Evolutionary conservation across 2,329 filamentous ascomycete species (phyloP), one percentile per base, ranked within the genome.

Genomic region (Diaporthe citri): DNA sequence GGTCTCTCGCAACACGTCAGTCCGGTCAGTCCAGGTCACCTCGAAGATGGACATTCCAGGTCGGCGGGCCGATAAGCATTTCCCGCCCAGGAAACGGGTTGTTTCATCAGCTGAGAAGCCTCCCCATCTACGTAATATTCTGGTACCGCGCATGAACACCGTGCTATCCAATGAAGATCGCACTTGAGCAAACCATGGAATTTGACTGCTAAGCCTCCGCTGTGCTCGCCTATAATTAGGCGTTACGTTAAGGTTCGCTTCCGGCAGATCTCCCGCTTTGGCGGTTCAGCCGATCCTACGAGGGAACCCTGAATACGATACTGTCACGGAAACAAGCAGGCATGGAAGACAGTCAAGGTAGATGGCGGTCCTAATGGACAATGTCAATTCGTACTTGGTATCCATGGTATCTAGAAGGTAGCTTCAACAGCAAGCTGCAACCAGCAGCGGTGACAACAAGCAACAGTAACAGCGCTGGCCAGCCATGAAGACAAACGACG

Each of bases 371-470:
- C 57, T 46, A 43, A 34, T 39, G 70, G 48, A 62, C 41, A 62
- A 28, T 51, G 55, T 69, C 41, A 57, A 31, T 71, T 60, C 48
- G 56, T 51, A 64, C 55, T 71, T 75, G 74, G 74, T 75, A 75
- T 75, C 74, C 74, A 15, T 75, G 74, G 74, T 75, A 75, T 75
- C 74, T 73, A 57, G 69, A 70, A 57, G 46, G 71, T 28, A 46
- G 39, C 56, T 55, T 39, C 59, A 67, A 75, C 74, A 64, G 48
- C 71, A 64, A 41, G 74, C 71, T 59, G 71, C 64, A 60, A 70
- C 36, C 62, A 59, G 71, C 62, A 75, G 56, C 60, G 25, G 57
- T 48, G 41, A 34, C 74, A 43, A 20, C 70, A 48, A 48, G 25
- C 72, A 51, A 51, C 60, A 46, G 43, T 39, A n/a, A 31, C 25